A percentile compares a stretch with the other conserved stretches of the same genome.
Conservation (phyloP, 108 stramenopile species). For the Cyclotella atomus region DNA sequence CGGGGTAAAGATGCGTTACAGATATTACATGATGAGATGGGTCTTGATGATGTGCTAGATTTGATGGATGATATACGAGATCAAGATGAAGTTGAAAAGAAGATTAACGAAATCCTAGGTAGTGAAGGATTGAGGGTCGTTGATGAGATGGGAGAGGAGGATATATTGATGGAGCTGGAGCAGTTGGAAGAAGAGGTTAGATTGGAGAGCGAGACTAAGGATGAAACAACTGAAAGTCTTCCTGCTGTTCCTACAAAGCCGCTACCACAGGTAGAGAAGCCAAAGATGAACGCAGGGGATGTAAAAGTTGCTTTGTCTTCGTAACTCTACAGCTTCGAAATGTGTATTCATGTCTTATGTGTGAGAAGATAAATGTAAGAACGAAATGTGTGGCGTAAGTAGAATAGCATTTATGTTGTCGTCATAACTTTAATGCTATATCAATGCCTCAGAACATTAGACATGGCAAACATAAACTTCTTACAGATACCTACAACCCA, state of each 20-base stretch:
- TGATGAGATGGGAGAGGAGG: slow-evolving; percentile 44
- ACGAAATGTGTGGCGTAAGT: neutral
- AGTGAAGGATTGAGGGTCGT: slow-evolving; percentile 33
- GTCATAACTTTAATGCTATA: too few species aligned
- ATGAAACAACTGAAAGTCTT: slow-evolving; percentile 3
- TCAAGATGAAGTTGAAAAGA: slow-evolving; percentile 81
- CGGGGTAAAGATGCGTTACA: slow-evolving; percentile 88
- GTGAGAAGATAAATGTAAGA: neutral
- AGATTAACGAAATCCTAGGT: slow-evolving; percentile 71
- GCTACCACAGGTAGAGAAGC: slow-evolving; percentile 30
- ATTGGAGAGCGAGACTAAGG: slow-evolving; percentile 12
- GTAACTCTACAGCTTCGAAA: neutral
- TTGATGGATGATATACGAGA: slow-evolving; percentile 91
- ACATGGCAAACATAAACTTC: neutral
- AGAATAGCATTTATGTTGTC: too few species aligned
- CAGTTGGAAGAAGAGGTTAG: slow-evolving; percentile 45
- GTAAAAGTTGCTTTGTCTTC: slow-evolving; percentile 47
- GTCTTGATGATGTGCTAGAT: slow-evolving; percentile 88
- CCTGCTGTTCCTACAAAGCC: slow-evolving; percentile 25
- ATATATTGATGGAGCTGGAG: slow-evolving; percentile 49
- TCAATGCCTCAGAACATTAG: too few species aligned
- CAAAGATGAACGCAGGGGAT: neutral
- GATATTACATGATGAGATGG: slow-evolving; percentile 85
- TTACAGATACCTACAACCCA: neutral
- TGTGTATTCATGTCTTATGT: neutral